Base-by-base conservation (phyloP, 495 filamentous ascomycete species). In the Neurospora sp. region DNA sequence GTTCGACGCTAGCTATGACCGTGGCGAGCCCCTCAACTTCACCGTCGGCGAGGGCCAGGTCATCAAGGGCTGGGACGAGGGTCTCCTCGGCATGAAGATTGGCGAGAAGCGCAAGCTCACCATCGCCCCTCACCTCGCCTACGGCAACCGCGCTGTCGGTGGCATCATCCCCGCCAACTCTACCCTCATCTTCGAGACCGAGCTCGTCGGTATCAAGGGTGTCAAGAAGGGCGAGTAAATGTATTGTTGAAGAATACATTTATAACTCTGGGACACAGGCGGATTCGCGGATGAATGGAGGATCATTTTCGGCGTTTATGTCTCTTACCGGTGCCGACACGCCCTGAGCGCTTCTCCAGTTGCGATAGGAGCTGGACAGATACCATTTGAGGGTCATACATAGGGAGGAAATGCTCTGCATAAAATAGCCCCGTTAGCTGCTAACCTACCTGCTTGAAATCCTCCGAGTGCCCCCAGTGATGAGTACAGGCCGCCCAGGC, bases 31-130 rank as follows among this genome's bases (percentile, higher is more conserved):
- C 1, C 86, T 97, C 79, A 83, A 65, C 70, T 96, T 97, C 81
- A 86, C 80, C 59, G 83, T 94, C 31, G 93, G 93, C 31, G 75
- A 80, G 31, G 92, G 93, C 4, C 83, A 87, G 75, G 93, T 96
- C 65, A 97, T 97, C 77, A 87, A 91, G 83, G 92, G 83, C 76
- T 96, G 94, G 94, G 94, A 97, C 79, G 81, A 93, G 78, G 93
- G 93, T 53, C 84, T 96, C 35, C 77, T 94, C 70, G 92, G 91
- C 76, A 97, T 97, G 94, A 96, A 94, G 79, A 87, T 94, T 74
- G 94, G 94, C 45, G 94, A 97, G 86, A 93, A 92, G 88, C 87
- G 79, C 76, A 78, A 75, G 74, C 82, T 97, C 77, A 95, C 90
- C 42, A 96, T 97, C 73, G 90, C 91, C 22, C 91, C 93, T 27